These are phyloP conservation scores for Dendrothele bispora DNA, from an alignment of 768 basidiomycete species.

Conservation along the genomic window DNA sequence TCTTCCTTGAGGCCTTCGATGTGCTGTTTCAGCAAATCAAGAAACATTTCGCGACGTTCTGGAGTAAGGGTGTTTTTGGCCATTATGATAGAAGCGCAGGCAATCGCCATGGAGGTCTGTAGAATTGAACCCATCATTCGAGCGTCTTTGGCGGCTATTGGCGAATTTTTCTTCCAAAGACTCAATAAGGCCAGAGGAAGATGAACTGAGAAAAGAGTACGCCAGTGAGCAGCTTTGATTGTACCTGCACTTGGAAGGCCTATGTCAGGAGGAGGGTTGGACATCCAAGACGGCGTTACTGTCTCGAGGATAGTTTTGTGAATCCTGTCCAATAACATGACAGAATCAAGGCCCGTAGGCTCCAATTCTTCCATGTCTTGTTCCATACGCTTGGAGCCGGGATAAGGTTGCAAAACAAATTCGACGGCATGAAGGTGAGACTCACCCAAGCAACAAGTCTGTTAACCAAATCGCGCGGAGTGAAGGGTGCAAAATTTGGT, in stretches of 20 bases:
- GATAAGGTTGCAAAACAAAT: background rate
- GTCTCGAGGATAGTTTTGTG: background rate
- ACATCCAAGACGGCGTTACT: slow-evolving; percentile 6
- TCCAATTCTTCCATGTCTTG: background rate
- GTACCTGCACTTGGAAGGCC: slow-evolving; percentile 16
- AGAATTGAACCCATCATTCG: background rate
- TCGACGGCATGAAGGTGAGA: background rate
- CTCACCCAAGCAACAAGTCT: background rate
- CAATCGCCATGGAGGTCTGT: slow-evolving; percentile 1
- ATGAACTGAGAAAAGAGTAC: slow-evolving; percentile 10
- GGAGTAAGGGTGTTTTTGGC: slow-evolving; percentile 1
- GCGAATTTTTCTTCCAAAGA: slow-evolving; percentile 12
- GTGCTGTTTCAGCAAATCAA: slow-evolving; percentile 7
- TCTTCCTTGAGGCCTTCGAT: slow-evolving; percentile 8
- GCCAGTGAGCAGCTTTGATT: slow-evolving; percentile 27
- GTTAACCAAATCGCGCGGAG: background rate
- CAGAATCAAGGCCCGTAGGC: background rate
- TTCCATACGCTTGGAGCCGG: background rate
- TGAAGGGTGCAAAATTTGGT: background rate
- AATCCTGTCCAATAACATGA: background rate
- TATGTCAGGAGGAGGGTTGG: slow-evolving; percentile 10
- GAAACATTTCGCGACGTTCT: background rate
- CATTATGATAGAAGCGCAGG: background rate
- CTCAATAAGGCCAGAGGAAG: slow-evolving; percentile 22
- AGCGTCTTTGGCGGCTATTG: background rate